phyloP scores from a whole-genome alignment of 2,329 filamentous ascomycete species.

The Fusarium udum region DNA sequence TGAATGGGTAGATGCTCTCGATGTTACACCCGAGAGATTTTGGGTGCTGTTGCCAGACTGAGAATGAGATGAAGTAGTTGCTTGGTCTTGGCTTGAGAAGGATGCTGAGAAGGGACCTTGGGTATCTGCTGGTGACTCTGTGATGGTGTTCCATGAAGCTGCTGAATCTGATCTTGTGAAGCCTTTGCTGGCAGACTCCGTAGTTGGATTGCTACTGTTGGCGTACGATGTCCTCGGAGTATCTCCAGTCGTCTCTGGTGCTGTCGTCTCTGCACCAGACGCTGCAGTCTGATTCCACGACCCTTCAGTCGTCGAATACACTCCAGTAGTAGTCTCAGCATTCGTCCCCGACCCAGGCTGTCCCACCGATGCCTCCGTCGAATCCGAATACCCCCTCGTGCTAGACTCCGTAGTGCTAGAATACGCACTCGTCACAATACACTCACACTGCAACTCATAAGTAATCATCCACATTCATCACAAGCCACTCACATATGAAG shows the following conservation, averaged over 20 bases:
- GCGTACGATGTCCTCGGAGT: background rate
- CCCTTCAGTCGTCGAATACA: background rate
- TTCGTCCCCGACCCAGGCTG: constrained; percentile 20
- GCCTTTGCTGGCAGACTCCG: background rate
- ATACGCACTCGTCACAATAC: constrained; percentile 32
- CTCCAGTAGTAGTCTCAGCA: background rate
- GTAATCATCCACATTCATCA: background rate
- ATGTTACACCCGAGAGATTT: background rate
- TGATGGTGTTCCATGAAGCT: constrained; percentile 7
- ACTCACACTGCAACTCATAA: constrained; percentile 41
- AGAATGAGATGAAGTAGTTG: background rate
- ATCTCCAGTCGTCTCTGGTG: background rate
- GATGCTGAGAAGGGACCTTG: constrained; percentile 2
- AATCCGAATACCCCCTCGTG: background rate
- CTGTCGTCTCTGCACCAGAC: background rate
- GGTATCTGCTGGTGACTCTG: background rate
- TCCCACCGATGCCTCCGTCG: constrained; percentile 2
- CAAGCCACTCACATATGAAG: constrained; percentile 44
- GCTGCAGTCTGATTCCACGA: background rate
- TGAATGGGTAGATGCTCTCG: background rate
- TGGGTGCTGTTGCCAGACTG: constrained; percentile 1
- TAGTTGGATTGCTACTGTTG: background rate
- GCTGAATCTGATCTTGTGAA: background rate
- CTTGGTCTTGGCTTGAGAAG: background rate
- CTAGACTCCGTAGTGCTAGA: background rate